phyloP scores from a whole-genome alignment of 2,329 filamentous ascomycete species.

The Fusarium albidum region DNA sequence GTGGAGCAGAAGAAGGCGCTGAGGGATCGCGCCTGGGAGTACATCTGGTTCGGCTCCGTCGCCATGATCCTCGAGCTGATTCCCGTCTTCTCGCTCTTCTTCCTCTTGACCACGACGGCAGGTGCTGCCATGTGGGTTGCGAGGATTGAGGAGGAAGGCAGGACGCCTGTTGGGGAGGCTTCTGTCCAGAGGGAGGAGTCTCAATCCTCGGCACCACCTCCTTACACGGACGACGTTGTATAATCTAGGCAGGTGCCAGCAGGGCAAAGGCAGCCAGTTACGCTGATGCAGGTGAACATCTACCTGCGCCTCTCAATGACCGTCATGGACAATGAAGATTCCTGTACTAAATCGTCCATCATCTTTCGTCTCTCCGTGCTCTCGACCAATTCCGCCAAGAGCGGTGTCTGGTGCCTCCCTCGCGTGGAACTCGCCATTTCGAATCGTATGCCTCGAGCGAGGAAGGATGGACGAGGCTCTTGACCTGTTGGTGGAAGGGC shows the following conservation, averaged over 20 bases:
- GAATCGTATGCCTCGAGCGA: too few relatives aligned
- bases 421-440: too few relatives aligned
- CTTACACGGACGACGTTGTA: conserved; percentile 41
- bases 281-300: background rate
- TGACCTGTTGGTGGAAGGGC: too few relatives aligned
- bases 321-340: too few relatives aligned
- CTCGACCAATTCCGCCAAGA: too few relatives aligned
- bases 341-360: too few relatives aligned
- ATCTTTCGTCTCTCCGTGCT: too few relatives aligned
- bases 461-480: too few relatives aligned
- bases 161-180: conserved; percentile 27
- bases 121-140: conserved; percentile 89
- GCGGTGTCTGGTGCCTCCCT: too few relatives aligned
- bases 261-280: background rate
- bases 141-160: conserved; percentile 71
- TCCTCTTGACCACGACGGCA: conserved; percentile 84
- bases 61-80: conserved; percentile 88
- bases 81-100: conserved; percentile 91
- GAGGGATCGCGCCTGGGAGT: conserved; percentile 75
- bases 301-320: too few relatives aligned
- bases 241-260: too few relatives aligned
- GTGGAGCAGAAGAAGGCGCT: conserved; percentile 78
- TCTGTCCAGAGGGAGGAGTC: conserved; percentile 21
- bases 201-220: conserved; percentile 35
- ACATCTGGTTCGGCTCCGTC: conserved; percentile 91